phyloP scores from a whole-genome alignment of 164 flowering plant genomes.

The Tetrastigma voinierianum region DNA sequence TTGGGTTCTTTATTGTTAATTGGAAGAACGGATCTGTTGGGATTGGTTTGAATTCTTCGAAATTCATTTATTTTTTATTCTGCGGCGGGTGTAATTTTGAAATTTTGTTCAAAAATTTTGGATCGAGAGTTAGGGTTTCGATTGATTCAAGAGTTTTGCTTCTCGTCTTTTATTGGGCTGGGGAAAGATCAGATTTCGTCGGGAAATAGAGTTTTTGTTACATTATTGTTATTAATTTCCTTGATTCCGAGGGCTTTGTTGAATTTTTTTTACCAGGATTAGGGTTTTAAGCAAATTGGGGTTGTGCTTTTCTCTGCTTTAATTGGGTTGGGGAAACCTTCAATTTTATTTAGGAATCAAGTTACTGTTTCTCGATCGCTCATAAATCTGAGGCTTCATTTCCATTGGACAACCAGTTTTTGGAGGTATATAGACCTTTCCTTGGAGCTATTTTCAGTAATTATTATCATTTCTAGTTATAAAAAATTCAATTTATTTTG shows the following conservation, averaged over 20 bases:
- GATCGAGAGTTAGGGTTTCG: constrained; percentile 38
- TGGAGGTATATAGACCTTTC: constrained; percentile 15
- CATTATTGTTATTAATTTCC: background rate
- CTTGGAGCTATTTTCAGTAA: too few relatives aligned
- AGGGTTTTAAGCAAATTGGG: background rate
- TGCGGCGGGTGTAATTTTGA: constrained; percentile 9
- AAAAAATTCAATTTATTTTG: too few relatives aligned
- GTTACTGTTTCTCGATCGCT: too few relatives aligned
- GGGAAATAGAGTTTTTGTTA: background rate
- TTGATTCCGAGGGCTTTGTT: background rate
- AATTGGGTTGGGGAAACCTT: too few relatives aligned
- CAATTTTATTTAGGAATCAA: too few relatives aligned
- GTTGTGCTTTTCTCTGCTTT: background rate
- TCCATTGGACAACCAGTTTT: background rate
- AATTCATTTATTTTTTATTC: background rate
- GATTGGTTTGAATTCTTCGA: background rate
- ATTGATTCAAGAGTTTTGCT: constrained; percentile 10
- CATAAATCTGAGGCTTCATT: too few relatives aligned
- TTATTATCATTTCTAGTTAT: too few relatives aligned
- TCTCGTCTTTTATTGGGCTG: constrained; percentile 9
- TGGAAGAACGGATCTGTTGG: constrained; percentile 8
- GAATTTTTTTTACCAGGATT: background rate
- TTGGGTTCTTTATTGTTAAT: constrained; percentile 1
- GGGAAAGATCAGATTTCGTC: constrained; percentile 6
- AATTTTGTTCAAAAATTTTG: constrained; percentile 2